Percentiles rank a stretch among this genome's conserved stretches.
Conservation (phyloP, 139 green algal species). For the Micromonas pusilla region DNA sequence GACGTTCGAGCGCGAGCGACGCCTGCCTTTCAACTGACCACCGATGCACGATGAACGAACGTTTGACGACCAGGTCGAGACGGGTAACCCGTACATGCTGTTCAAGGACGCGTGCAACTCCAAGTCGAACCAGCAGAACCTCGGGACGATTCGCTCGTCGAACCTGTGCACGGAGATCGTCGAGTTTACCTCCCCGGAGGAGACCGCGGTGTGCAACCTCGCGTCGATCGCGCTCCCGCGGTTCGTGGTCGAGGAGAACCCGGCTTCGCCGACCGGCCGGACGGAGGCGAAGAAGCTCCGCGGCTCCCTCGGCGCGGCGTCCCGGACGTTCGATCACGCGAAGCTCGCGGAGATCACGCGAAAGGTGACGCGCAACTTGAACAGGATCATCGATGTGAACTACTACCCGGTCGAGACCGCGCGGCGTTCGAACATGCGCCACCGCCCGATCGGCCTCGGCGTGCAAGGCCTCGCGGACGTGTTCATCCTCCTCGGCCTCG, state of each 20-base stretch:
- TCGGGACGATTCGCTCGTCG: conserved; percentile 94
- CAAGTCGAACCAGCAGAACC: conserved; percentile 89
- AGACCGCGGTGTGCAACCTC: conserved; percentile 99
- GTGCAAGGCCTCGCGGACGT: conserved; percentile 93
- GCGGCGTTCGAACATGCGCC: conserved; percentile 80
- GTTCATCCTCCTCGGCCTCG: conserved; percentile 96
- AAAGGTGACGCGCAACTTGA: conserved; percentile 84
- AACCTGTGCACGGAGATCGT: conserved; percentile 99
- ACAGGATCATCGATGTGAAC: conserved; percentile 99
- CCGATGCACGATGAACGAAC: too few relatives aligned
- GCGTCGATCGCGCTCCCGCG: conserved; percentile 91
- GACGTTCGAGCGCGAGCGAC: too few relatives aligned
- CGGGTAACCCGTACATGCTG: conserved; percentile 98
- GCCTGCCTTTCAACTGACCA: too few relatives aligned
- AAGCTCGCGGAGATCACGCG: conserved; percentile 49
- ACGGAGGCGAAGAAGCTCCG: conserved; percentile 61
- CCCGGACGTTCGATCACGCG: conserved; percentile 53
- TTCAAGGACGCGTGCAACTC: conserved; percentile 97
- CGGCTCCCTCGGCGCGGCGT: conserved; percentile 63
- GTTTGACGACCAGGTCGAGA: conserved; percentile 89
- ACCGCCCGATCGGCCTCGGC: conserved; percentile 94
- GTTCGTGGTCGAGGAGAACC: conserved; percentile 59
- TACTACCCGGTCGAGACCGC: conserved; percentile 91
- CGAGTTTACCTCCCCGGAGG: conserved; percentile 87
- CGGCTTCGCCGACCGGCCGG: conserved; percentile 11